phyloP scores from a whole-genome alignment of 192 early-diverging fungal genomes.

The Pecoramyces ruminantium region DNA sequence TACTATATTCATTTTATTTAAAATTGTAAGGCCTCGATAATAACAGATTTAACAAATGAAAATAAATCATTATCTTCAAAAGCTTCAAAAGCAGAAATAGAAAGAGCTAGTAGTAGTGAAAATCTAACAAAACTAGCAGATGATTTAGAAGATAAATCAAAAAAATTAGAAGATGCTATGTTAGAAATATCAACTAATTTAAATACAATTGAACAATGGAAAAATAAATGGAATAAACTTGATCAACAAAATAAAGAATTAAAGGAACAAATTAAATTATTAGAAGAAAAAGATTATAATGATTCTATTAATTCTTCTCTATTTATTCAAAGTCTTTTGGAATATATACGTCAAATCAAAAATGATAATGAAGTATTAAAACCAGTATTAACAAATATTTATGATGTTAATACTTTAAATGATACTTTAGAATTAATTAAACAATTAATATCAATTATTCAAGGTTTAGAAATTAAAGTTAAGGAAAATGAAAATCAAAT shows the following conservation, averaged over 20 bases:
- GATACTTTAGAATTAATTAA: neutral
- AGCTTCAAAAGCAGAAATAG: neutral
- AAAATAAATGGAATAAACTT: neutral
- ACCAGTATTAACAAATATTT: neutral
- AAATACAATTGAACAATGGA: neutral
- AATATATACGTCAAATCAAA: neutral
- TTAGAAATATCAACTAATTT: neutral
- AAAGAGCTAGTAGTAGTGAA: neutral
- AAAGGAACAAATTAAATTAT: neutral
- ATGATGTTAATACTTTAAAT: neutral
- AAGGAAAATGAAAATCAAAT: neutral
- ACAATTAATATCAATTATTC: neutral
- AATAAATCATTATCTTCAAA: neutral
- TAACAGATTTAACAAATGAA: neutral
- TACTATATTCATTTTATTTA: too few relatives aligned
- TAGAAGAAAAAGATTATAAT: neutral
- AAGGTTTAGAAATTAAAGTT: neutral
- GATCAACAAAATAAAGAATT: neutral
- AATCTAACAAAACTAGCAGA: neutral
- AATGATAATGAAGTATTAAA: neutral
- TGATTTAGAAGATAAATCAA: neutral
- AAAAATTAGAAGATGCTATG: neutral
- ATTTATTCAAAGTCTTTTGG: neutral
- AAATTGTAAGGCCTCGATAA: neutral
- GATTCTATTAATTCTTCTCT: neutral